phyloP scores from a whole-genome alignment of 2,329 filamentous ascomycete species.

The Teratosphaeria destructans region DNA sequence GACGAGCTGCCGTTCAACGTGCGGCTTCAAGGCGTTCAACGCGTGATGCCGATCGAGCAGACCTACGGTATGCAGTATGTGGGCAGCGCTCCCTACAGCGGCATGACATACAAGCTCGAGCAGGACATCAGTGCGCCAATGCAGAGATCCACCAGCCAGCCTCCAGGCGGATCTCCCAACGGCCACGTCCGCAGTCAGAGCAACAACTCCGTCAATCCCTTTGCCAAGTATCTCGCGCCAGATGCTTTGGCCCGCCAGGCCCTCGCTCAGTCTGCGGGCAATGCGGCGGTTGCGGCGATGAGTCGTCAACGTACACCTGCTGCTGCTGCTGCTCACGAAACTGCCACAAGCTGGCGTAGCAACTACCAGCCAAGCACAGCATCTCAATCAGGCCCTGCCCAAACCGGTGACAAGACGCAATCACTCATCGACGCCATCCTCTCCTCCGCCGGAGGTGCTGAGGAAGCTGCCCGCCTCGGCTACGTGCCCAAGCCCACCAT shows the following conservation, averaged over 20 bases:
- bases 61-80: conserved; percentile 22
- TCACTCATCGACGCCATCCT: conserved; percentile 22
- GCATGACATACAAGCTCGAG: conserved; percentile 16
- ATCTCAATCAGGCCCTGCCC: background rate
- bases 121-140: conserved; percentile 1
- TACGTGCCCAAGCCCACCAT: conserved; percentile 12
- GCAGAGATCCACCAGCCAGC: conserved; percentile 11
- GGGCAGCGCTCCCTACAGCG: conserved; percentile 17
- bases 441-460: conserved; percentile 16
- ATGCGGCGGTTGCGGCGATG: background rate
- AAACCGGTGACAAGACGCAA: conserved; percentile 11
- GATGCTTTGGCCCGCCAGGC: conserved; percentile 15
- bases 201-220: background rate
- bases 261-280: conserved; percentile 4
- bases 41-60: conserved; percentile 22
- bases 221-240: conserved; percentile 10
- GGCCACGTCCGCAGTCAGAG: conserved; percentile 10
- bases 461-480: conserved; percentile 17
- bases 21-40: conserved; percentile 28
- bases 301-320: conserved; percentile 4
- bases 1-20: conserved; percentile 33
- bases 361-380: background rate
- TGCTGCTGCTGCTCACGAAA: conserved; percentile 12
- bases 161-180: conserved; percentile 3
- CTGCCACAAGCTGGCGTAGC: conserved; percentile 17